Percentiles rank a stretch among this genome's conserved stretches.
Conservation (phyloP, 805 yeast genomes). For the Aciculoconidium aculeatum region DNA sequence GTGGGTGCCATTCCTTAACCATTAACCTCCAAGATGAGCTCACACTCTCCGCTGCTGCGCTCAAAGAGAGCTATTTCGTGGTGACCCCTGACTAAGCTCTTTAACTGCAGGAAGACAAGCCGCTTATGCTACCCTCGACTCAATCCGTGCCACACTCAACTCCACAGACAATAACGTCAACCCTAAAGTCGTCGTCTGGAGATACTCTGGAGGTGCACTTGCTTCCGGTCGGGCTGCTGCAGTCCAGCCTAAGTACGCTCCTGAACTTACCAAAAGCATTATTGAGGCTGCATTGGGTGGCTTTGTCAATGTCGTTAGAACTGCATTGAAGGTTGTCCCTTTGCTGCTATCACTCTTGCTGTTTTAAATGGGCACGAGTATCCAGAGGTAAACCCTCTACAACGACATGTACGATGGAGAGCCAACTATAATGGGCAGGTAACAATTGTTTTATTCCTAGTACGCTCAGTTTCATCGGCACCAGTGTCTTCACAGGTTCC, state of each 20-base stretch:
- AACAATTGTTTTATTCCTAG: slow-evolving; percentile 3
- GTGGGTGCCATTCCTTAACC: slow-evolving; percentile 8
- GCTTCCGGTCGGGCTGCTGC: slow-evolving; percentile 22
- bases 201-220: slow-evolving; percentile 22
- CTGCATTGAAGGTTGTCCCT: slow-evolving; percentile 17
- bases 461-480: slow-evolving; percentile 1
- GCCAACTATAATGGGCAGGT: neutral
- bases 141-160: slow-evolving; percentile 21
- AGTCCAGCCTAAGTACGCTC: slow-evolving; percentile 20
- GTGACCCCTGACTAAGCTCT: slow-evolving; percentile 27
- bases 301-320: slow-evolving; percentile 24
- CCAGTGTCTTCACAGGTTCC: slow-evolving; percentile 11
- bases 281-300: slow-evolving; percentile 34
- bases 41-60: slow-evolving; percentile 7
- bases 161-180: slow-evolving; percentile 12
- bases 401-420: slow-evolving; percentile 3
- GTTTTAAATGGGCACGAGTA: slow-evolving; percentile 29
- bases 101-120: slow-evolving; percentile 23
- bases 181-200: slow-evolving; percentile 15
- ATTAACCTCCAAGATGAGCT: slow-evolving; percentile 12
- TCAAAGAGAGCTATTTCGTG: slow-evolving; percentile 25
- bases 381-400: slow-evolving; percentile 13
- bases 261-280: slow-evolving; percentile 11
- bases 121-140: slow-evolving; percentile 15
- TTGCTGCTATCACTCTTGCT: slow-evolving; percentile 22